Base-by-base conservation (phyloP, 2,329 filamentous ascomycete species). In the Mollisiaceae sp. region DNA sequence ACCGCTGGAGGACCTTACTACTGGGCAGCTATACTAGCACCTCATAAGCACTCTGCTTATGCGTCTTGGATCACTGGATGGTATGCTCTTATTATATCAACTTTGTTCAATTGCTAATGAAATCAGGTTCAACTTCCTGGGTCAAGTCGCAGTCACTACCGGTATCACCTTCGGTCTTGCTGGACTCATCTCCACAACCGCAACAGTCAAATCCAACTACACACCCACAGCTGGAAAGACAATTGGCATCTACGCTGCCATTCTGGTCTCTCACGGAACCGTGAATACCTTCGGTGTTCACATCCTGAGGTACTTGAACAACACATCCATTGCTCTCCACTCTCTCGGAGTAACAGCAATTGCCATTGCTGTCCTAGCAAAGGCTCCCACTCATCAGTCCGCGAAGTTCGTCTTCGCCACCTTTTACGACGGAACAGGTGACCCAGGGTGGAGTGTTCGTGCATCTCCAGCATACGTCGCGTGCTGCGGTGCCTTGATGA, bases 1-100 rank as follows among this genome's bases (percentile, higher is more conserved):
- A 86, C 84, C 1, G 81, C 80, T 55, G 85, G 85, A 45, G 85
- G 85, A 0, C 85, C 85, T 1, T 88, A 88, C 72, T 87, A 86
- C 74, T 88, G 86, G 85, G 80, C 84, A 0, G 85, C 85, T 1
- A 80, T 86, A 68, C 79, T 88, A 38, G 83, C 85, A 2, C 84
- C 84, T 0, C 76, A 78, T 6, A 73, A 77, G 62, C 75, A 78
- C 63, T 79, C 79, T 1, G 79, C 80, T 2, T 82, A 82, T 72
- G 78, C 77, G 47, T 77, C 77, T 24, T 83, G 81, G 81, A 77
- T 82, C 38, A 82, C 80, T n/a, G 81, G 81, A 32, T 82, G 78
- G 78, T 74, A 68, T 18, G 60, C 60, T 14, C 20, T 60, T 50
- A 47, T 32, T 18, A 27, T 11, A 11, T 62, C 36, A 20, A 22